Evolutionary conservation across 1,284 basidiomycete genomes (phyloP), one percentile per base, ranked within the genome.

Genomic region (Rhodotorula mucilaginosa): DNA sequence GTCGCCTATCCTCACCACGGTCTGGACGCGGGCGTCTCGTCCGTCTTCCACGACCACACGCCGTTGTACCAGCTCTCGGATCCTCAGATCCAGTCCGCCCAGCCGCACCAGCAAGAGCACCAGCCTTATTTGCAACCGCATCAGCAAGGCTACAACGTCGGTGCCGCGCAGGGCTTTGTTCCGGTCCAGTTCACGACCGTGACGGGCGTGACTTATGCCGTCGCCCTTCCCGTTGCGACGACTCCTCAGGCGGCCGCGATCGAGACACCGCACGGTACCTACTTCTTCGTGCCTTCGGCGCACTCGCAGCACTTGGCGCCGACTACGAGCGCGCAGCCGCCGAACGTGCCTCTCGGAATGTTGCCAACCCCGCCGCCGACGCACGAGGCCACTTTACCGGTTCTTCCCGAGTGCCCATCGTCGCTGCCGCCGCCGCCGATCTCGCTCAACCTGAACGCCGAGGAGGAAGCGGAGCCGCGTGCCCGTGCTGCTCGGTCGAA

Each of bases 191-290:
- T 69, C 64, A 65, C 56, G 51, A 58, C 39, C 18, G 44, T 65
- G 58, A 65, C 54, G 44, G 64, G 69, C 48, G 47, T 48, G n/a
- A 65, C 56, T 39, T 58, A 65, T 15, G 63, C 69, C 48, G 46
- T 62, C 39, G 72, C 66, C 3, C 21, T 65, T 18, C 72, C 72
- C 19, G 61, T 65, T 34, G 29, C 65, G 13, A 57, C 66, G 21
- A 62, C 68, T 10, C 19, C 54, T 0, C 67, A 68, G 13, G 54
- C 70, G 56, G n/a, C 54, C 8, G 67, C 73, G 44, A 65, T 74
- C 69, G 73, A 76, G 65, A 74, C 75, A 8, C 64, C 70, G 12
- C 68, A 67, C 51, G 75, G 75, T 4, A 74, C 75, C 21, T 76
- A 70, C 70, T 76, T 69, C 71, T 76, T 76, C 39, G 75, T 76